phyloP scores from a whole-genome alignment of 257 asterid species.

The Capsicum chinense region DNA sequence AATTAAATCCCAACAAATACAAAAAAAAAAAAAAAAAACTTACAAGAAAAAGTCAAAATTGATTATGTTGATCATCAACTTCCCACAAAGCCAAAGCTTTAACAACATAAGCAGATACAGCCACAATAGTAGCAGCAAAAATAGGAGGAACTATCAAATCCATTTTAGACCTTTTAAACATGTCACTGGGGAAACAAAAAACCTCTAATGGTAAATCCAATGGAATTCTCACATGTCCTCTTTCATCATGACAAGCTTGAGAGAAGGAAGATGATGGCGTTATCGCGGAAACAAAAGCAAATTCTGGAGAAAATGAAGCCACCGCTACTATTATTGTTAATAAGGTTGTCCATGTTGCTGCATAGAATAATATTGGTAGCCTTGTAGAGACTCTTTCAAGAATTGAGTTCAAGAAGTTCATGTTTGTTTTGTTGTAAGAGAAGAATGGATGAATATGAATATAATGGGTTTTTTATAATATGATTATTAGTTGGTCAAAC shows the following conservation, averaged over 20 bases:
- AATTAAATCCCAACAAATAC: neutral
- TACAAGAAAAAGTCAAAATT: neutral
- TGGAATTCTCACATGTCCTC: slow-evolving; percentile 62
- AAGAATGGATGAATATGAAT: neutral
- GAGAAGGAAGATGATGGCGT: slow-evolving; percentile 55
- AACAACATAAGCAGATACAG: slow-evolving; percentile 65
- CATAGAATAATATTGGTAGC: slow-evolving; percentile 63
- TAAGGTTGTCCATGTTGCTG: slow-evolving; percentile 76
- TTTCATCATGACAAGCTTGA: slow-evolving; percentile 41
- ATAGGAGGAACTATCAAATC: slow-evolving; percentile 81
- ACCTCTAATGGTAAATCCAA: slow-evolving; percentile 68
- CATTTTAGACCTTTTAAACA: slow-evolving; percentile 56
- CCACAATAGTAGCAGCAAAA: slow-evolving; percentile 74
- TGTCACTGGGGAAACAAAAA: slow-evolving; percentile 61
- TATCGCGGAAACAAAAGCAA: slow-evolving; percentile 78
- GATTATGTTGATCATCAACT: slow-evolving; percentile 48
- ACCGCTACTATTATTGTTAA: slow-evolving; percentile 65
- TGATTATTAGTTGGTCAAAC: slow-evolving; percentile 24
- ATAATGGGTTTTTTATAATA: neutral
- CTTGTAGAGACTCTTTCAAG: slow-evolving; percentile 46
- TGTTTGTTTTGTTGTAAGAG: neutral
- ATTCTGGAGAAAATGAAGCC: slow-evolving; percentile 80
- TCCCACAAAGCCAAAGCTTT: slow-evolving; percentile 82
- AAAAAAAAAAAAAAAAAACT: neutral
- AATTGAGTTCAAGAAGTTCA: slow-evolving; percentile 55